These are phyloP conservation scores for Filosporella fistucella DNA, from an alignment of 495 filamentous ascomycete species.

Conservation along the genomic window DNA sequence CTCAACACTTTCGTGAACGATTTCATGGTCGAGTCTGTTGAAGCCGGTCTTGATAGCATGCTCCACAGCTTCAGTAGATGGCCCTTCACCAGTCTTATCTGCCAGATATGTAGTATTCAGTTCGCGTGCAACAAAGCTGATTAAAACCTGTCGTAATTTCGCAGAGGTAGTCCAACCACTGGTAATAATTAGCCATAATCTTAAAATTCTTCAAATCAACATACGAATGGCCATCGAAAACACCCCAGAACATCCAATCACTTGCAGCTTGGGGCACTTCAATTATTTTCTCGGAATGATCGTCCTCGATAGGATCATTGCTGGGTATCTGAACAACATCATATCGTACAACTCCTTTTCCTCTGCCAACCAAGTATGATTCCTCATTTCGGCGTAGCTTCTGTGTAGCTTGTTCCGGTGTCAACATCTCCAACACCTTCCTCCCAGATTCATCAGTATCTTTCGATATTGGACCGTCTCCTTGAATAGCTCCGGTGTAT, in stretches of 20 bases:
- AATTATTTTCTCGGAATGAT: slow-evolving; percentile 95
- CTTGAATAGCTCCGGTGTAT: slow-evolving; percentile 75
- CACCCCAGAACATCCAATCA: slow-evolving; percentile 99
- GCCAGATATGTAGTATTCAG: slow-evolving; percentile 80
- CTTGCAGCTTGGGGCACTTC: slow-evolving; percentile 68
- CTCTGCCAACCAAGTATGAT: slow-evolving; percentile 85
- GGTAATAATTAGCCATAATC: slow-evolving; percentile 8
- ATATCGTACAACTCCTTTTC: slow-evolving; percentile 88
- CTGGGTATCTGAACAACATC: slow-evolving; percentile 93
- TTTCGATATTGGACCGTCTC: slow-evolving; percentile 80
- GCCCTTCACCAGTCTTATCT: slow-evolving; percentile 54
- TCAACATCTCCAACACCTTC: slow-evolving; percentile 89
- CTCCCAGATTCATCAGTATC: slow-evolving; percentile 74
- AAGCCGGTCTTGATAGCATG: slow-evolving; percentile 92
- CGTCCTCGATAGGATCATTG: slow-evolving; percentile 98
- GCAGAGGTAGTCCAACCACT: slow-evolving; percentile 98
- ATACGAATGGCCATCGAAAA: slow-evolving; percentile 95
- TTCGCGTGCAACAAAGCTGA: slow-evolving; percentile 88
- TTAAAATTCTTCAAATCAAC: slow-evolving; percentile 21
- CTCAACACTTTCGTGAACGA: slow-evolving; percentile 82
- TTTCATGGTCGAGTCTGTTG: slow-evolving; percentile 83
- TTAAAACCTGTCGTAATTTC: slow-evolving; percentile 87
- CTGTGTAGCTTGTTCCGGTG: slow-evolving; percentile 87
- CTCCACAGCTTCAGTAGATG: slow-evolving; percentile 76
- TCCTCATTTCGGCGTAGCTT: slow-evolving; percentile 86